Conservation (phyloP, 345 rosid genomes). For the Eucalyptus sideroxylon region DNA sequence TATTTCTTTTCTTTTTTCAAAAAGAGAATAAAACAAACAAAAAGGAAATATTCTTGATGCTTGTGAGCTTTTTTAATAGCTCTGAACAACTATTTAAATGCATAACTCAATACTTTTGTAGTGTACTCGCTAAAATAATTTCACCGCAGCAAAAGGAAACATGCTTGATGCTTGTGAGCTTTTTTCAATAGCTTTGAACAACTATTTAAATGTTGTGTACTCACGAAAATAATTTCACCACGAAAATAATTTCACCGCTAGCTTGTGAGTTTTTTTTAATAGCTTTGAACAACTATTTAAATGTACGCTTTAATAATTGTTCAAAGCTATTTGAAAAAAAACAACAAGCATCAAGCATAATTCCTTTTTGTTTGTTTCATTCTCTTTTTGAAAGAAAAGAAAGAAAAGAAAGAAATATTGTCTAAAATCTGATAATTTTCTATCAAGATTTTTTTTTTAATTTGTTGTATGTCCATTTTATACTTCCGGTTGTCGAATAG, state of each 20-base stretch:
- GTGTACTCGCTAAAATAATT: neutral
- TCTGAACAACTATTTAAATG: neutral
- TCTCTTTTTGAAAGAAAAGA: no score
- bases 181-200: no score
- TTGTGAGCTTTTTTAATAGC: neutral
- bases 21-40: neutral
- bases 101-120: neutral
- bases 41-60: neutral
- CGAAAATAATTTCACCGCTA: neutral
- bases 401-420: neutral
- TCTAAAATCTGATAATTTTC: neutral
- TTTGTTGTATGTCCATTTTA: neutral
- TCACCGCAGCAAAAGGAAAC: neutral
- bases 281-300: neutral
- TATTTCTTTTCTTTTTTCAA: no score
- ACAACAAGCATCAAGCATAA: neutral
- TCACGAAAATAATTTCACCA: neutral
- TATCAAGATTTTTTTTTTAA: no score
- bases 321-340: neutral
- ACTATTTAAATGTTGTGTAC: no score
- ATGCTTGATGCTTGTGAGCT: no score
- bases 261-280: no score
- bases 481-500: neutral
- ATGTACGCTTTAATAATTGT: neutral
- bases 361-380: neutral